Evolutionary conservation across 148 eudicot genomes (phyloP).

Genomic region (Fagopyrum tataricum): DNA sequence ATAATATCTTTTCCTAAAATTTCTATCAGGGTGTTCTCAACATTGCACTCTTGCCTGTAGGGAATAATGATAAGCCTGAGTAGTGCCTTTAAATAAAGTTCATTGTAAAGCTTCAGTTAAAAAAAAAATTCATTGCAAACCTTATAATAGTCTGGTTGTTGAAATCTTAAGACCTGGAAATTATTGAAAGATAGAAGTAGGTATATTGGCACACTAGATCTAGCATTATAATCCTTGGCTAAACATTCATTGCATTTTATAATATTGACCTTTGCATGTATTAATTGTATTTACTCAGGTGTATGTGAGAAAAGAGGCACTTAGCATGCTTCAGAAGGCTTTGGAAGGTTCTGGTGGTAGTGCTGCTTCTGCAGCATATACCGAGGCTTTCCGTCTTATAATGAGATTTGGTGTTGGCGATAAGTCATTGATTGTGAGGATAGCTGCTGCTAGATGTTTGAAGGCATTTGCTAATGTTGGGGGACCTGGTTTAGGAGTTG

Average conservation of each 20-base stretch:
- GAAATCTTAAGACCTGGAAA: not conserved
- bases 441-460: slow-evolving; percentile 98
- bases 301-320: slow-evolving; percentile 90
- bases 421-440: slow-evolving; percentile 78
- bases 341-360: slow-evolving; percentile 90
- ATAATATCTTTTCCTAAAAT: not conserved
- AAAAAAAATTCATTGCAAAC: not conserved
- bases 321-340: slow-evolving; percentile 91
- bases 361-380: slow-evolving; percentile 68
- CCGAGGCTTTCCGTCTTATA: slow-evolving; percentile 75
- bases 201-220: not conserved
- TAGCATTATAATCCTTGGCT: not conserved
- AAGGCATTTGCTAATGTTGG: slow-evolving; percentile 88
- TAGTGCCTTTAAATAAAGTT: not conserved
- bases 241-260: not conserved
- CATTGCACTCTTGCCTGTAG: not conserved
- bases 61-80: not conserved
- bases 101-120: too few relatives aligned
- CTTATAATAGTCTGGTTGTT: not conserved
- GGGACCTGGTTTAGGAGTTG: slow-evolving; percentile 84
- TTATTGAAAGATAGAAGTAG: not conserved
- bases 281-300: slow-evolving; percentile 39
- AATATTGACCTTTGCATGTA: not conserved
- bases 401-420: slow-evolving; percentile 70
- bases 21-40: not conserved